Evolutionary conservation across 345 rosid species (phyloP), one percentile per base, ranked within the genome.

Genomic region (Triadica sebifera): DNA sequence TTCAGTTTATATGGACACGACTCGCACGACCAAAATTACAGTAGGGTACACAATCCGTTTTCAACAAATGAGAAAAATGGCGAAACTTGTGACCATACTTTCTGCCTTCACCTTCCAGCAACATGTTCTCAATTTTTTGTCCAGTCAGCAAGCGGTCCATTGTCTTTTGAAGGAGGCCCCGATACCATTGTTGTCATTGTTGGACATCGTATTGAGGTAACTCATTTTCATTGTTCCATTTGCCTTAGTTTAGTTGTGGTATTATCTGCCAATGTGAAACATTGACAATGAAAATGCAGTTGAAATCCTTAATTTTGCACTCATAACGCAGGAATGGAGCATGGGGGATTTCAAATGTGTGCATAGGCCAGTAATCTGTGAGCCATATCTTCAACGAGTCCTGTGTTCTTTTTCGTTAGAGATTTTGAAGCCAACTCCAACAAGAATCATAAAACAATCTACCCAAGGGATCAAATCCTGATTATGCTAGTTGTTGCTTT

Each of bases 171-270:
- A 39, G 91, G 89, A 0, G 91, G 74, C 39, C 88, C 91, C 0
- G 84, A 81, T 59, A 79, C 81, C 22, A 77, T 90, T n/a, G 79
- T 88, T 65, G 88, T 88, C 80, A 86, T 90, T 20, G 76, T 90
- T 29, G 95, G 89, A 50, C 79, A 84, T 16, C 89, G 78, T 65
- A 89, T 87, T 29, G 83, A 88, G 94, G 92, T 86, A 84, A 68
- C 25, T 50, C 53, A 37, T 51, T 69, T 52, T 38, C 45, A 0
- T 38, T 16, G 45, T 61, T 37, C 65, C 17, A 7, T 29, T 29
- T n/a, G 51, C 17, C 39, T 17, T 51, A 8, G 22, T 1, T 4
- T 56, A 19, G 7, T 16, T 56, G 34, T 29, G 34, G 34, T 29
- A 29, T 29, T 29, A 29, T 29, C 34, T 1, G 2, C 34, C 34